Evolutionary conservation across 2,329 filamentous ascomycete species (phyloP).

Genomic region (Aureobasidium pullulans): DNA sequence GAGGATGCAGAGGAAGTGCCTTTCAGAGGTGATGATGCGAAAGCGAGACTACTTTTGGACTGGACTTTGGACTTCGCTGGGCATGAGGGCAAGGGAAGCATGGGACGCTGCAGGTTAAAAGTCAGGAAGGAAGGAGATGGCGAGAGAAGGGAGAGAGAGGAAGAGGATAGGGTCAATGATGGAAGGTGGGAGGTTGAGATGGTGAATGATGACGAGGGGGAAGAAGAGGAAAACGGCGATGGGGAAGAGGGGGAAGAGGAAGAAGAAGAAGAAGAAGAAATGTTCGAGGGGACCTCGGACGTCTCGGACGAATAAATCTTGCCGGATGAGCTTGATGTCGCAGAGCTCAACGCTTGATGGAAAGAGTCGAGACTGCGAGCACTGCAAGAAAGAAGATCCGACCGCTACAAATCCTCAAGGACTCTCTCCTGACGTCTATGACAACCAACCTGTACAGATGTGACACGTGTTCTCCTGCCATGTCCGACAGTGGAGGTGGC

Average conservation of each 20-base stretch:
- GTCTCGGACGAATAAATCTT: too few species aligned
- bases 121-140: slow-evolving; percentile 29
- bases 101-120: slow-evolving; percentile 34
- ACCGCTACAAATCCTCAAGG: too few species aligned
- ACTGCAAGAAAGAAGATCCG: too few species aligned
- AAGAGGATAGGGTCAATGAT: slow-evolving; percentile 21
- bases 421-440: too few species aligned
- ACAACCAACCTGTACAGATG: too few species aligned
- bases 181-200: slow-evolving; percentile 9
- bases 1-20: slow-evolving; percentile 29
- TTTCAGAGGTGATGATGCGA: slow-evolving; percentile 22
- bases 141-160: slow-evolving; percentile 18
- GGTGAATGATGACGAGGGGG: slow-evolving; percentile 3
- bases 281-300: too few species aligned
- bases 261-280: too few species aligned
- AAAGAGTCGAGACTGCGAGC: too few species aligned
- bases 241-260: background rate
- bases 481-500: too few species aligned
- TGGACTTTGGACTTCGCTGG: slow-evolving; percentile 38
- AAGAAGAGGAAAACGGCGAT: background rate
- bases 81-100: slow-evolving; percentile 29
- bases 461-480: too few species aligned
- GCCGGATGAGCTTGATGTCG: too few species aligned
- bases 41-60: slow-evolving; percentile 31
- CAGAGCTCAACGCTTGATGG: too few species aligned